These are phyloP conservation scores for Nakaseomyces delphensis DNA, from an alignment of 1,139 yeast genomes.

Conservation along the genomic window DNA sequence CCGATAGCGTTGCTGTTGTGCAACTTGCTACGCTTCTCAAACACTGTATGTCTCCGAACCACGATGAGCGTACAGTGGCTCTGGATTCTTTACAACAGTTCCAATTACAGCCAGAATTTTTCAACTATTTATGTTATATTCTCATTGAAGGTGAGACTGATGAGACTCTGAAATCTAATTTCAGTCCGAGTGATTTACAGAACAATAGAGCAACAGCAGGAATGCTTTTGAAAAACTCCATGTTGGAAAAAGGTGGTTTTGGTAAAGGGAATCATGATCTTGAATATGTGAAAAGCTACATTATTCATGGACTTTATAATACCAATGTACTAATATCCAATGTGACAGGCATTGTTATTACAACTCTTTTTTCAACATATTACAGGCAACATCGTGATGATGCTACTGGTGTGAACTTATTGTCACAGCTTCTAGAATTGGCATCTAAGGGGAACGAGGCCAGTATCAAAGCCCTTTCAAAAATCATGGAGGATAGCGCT, in stretches of 20 bases:
- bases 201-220: slow-evolving; percentile 88
- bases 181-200: slow-evolving; percentile 19
- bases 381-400: slow-evolving; percentile 31
- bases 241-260: slow-evolving; percentile 35
- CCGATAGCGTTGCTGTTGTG: slow-evolving; percentile 50
- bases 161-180: slow-evolving; percentile 32
- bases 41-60: slow-evolving; percentile 56
- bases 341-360: slow-evolving; percentile 84
- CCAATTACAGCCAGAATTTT: slow-evolving; percentile 60
- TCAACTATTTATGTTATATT: slow-evolving; percentile 66
- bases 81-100: slow-evolving; percentile 65
- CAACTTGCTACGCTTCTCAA: slow-evolving; percentile 57
- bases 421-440: slow-evolving; percentile 58
- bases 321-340: slow-evolving; percentile 58
- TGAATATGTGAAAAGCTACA: slow-evolving; percentile 50
- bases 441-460: slow-evolving; percentile 55
- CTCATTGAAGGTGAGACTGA: slow-evolving; percentile 45
- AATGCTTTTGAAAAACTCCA: slow-evolving; percentile 65
- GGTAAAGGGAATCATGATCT: slow-evolving; percentile 18
- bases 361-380: slow-evolving; percentile 61
- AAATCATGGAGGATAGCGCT: slow-evolving; percentile 73
- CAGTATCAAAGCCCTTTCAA: slow-evolving; percentile 72
- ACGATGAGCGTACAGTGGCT: slow-evolving; percentile 46
- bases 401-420: slow-evolving; percentile 52
- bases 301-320: slow-evolving; percentile 55